Percentiles rank a stretch among this genome's conserved stretches.
Evolutionary conservation across 2,329 filamentous ascomycete species (phyloP).

Genomic region (Claviceps monticola): DNA sequence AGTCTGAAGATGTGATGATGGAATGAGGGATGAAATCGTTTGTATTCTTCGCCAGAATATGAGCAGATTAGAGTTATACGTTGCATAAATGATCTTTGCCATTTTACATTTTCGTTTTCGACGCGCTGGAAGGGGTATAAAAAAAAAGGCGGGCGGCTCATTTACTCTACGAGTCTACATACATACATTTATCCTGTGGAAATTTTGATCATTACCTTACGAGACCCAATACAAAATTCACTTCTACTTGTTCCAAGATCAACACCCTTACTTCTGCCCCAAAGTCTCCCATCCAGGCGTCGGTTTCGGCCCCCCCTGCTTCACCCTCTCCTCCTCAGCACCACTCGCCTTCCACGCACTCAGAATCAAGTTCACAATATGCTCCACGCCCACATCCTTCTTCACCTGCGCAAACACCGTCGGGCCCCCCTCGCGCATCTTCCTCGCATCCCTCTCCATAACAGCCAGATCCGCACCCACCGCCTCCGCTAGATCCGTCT

Average conservation of each 20-base stretch:
- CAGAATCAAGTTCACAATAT: constrained; percentile 76
- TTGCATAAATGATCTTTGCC: too few species aligned
- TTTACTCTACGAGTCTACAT: too few species aligned
- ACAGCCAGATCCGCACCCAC: constrained; percentile 82
- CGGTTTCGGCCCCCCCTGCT: constrained; percentile 41
- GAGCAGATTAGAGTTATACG: too few species aligned
- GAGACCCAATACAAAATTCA: not conserved
- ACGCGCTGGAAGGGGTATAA: too few species aligned
- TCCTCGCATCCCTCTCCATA: constrained; percentile 88
- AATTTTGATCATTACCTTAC: not conserved
- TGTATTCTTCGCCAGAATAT: not conserved
- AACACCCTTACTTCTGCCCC: constrained; percentile 4
- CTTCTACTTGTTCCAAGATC: not conserved
- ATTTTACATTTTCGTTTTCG: too few species aligned
- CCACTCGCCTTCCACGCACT: constrained; percentile 90
- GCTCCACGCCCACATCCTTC: constrained; percentile 68
- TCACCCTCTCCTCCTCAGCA: constrained; percentile 47
- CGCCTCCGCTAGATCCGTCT: constrained; percentile 84
- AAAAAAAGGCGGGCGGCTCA: too few species aligned
- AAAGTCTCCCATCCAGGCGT: constrained; percentile 41
- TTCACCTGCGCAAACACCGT: constrained; percentile 98
- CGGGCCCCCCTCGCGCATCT: constrained; percentile 90
- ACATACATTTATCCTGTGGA: too few species aligned
- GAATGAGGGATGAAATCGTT: constrained; percentile 9
- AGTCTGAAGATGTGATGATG: constrained; percentile 21